phyloP scores from a whole-genome alignment of 192 early-diverging fungal species.

The Linnemannia exigua region DNA sequence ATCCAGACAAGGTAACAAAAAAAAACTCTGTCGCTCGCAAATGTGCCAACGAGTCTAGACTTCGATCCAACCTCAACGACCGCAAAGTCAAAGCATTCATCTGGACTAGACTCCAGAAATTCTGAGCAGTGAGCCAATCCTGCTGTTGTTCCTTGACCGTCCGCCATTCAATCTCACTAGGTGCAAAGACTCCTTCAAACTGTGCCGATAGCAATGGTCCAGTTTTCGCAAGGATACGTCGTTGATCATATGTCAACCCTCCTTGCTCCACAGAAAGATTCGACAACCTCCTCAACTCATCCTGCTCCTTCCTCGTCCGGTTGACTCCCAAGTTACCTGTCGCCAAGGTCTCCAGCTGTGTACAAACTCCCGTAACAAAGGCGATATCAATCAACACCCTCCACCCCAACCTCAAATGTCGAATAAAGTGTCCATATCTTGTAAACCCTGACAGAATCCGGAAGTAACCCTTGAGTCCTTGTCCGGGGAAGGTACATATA shows the following conservation, averaged over 20 bases:
- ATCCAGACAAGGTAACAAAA: neutral
- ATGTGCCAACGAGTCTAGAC: neutral
- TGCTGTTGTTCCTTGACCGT: neutral
- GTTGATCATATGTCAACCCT: neutral
- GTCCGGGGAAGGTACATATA: neutral
- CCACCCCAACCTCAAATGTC: neutral
- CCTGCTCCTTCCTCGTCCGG: neutral
- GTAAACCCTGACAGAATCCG: neutral
- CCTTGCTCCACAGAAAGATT: neutral
- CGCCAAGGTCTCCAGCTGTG: neutral
- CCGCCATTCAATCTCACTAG: neutral
- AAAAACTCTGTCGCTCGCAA: neutral
- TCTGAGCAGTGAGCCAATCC: neutral
- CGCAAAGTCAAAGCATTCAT: neutral
- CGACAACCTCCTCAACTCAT: neutral
- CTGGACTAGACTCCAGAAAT: neutral
- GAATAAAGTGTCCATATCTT: neutral
- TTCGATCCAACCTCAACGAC: neutral
- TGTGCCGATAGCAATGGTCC: neutral
- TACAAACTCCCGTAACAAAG: neutral
- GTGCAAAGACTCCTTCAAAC: neutral
- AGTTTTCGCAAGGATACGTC: neutral
- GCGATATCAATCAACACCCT: neutral
- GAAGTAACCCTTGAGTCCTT: neutral
- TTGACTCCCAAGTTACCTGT: neutral